Evolutionary conservation across 2,329 filamentous ascomycete genomes (phyloP).

Genomic region (Epichloe hybrida): DNA sequence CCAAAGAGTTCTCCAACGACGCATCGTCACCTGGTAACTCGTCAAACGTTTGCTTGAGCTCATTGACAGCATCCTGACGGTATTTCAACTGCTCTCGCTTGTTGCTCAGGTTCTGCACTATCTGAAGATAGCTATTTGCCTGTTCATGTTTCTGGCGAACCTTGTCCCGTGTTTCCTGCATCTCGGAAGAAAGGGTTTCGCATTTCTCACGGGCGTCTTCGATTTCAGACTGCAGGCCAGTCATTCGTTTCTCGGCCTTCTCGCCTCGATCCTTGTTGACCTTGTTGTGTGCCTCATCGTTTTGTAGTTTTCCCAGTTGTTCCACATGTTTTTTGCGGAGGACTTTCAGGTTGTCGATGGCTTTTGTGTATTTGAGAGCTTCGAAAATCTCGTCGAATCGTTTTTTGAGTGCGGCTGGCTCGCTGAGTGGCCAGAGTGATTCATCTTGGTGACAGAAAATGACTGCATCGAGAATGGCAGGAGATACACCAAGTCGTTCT

Average conservation of each 20-base stretch:
- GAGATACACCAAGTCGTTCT: constrained; percentile 74
- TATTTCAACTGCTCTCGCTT: constrained; percentile 64
- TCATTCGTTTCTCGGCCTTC: constrained; percentile 50
- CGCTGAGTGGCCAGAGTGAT: constrained; percentile 90
- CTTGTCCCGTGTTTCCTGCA: constrained; percentile 42
- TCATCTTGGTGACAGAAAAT: constrained; percentile 99
- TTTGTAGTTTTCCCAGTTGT: constrained; percentile 58
- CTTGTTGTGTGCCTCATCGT: constrained; percentile 65
- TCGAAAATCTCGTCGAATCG: constrained; percentile 97
- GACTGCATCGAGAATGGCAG: constrained; percentile 81
- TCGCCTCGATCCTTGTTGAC: constrained; percentile 75
- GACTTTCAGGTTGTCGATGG: constrained; percentile 85
- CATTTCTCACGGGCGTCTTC: constrained; percentile 46
- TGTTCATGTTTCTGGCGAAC: constrained; percentile 57
- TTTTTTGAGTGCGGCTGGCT: constrained; percentile 75
- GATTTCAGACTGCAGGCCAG: constrained; percentile 53
- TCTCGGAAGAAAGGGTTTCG: constrained; percentile 43
- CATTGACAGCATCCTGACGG: constrained; percentile 55
- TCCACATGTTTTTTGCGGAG: constrained; percentile 79
- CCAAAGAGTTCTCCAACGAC: constrained; percentile 56
- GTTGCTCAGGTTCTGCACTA: constrained; percentile 61
- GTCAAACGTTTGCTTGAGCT: constrained; percentile 58
- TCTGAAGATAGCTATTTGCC: constrained; percentile 58
- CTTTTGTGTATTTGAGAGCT: constrained; percentile 91
- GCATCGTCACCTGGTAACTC: constrained; percentile 69